phyloP scores from a whole-genome alignment of 1,139 yeast species.

The Candida sp. region DNA sequence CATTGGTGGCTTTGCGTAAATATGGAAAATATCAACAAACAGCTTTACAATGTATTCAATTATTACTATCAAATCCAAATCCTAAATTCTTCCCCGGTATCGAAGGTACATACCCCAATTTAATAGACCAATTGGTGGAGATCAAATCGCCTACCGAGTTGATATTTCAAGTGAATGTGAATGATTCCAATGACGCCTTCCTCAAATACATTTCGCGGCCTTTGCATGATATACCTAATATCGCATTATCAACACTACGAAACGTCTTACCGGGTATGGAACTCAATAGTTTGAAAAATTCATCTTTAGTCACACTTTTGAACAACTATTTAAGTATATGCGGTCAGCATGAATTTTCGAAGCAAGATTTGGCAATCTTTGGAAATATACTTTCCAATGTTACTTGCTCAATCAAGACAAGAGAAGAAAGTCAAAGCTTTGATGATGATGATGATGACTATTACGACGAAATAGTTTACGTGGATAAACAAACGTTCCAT shows the following conservation, averaged over 20 bases:
- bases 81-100: conserved; percentile 1
- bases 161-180: conserved; percentile 16
- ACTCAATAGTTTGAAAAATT: conserved; percentile 3
- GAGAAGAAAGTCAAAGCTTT: conserved; percentile 6
- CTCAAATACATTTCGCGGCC: conserved; percentile 13
- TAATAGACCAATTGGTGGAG: conserved; percentile 6
- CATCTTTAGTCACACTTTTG: conserved; percentile 12
- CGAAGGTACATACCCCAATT: conserved; percentile 6
- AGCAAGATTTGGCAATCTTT: conserved; percentile 18
- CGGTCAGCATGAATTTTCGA: conserved; percentile 12
- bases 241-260: background rate
- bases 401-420: conserved; percentile 14
- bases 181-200: conserved; percentile 15
- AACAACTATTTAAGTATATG: conserved; percentile 18
- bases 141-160: conserved; percentile 6
- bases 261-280: background rate
- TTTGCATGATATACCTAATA: background rate
- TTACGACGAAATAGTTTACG: conserved; percentile 2
- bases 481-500: conserved; percentile 2
- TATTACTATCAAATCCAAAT: background rate
- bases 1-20: background rate
- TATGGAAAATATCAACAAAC: background rate
- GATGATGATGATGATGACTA: conserved; percentile 10
- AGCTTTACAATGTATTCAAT: background rate
- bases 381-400: conserved; percentile 20